Conservation (phyloP, 176 grass and related monocot genomes). For the Elaeis guineensis region DNA sequence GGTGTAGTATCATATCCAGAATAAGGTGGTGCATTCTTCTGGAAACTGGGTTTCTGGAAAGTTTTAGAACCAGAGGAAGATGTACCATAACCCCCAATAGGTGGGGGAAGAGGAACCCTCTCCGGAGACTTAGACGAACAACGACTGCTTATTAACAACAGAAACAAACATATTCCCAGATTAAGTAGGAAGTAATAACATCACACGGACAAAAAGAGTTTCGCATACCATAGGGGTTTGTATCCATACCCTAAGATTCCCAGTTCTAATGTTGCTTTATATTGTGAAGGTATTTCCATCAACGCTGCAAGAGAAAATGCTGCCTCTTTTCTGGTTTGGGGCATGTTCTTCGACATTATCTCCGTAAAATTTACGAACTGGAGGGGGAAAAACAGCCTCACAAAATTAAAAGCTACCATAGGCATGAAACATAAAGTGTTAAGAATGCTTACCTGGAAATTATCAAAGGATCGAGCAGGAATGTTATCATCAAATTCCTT, state of each 20-base stretch:
- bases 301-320: conserved; percentile 15
- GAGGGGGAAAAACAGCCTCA: neutral
- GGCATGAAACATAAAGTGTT: neutral
- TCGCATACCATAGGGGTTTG: neutral
- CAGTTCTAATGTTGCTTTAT: conserved; percentile 15
- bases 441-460: conserved; percentile 6
- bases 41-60: conserved; percentile 1
- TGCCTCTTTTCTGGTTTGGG: conserved; percentile 11
- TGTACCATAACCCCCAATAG: neutral
- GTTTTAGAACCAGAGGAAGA: conserved; percentile 1
- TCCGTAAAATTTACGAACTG: conserved; percentile 23
- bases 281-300: conserved; percentile 21
- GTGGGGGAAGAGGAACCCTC: conserved; percentile 13
- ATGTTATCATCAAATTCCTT: conserved; percentile 24
- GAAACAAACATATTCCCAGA: neutral
- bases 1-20: neutral
- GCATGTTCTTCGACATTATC: conserved; percentile 14
- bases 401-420: neutral
- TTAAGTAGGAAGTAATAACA: neutral
- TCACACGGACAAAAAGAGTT: neutral
- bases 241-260: conserved; percentile 16
- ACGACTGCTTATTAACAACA: conserved; percentile 1
- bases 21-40: neutral
- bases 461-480: conserved; percentile 15
- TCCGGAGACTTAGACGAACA: conserved; percentile 1